Evolutionary conservation across 345 rosid genomes (phyloP).

Genomic region (Citrus glauca): DNA sequence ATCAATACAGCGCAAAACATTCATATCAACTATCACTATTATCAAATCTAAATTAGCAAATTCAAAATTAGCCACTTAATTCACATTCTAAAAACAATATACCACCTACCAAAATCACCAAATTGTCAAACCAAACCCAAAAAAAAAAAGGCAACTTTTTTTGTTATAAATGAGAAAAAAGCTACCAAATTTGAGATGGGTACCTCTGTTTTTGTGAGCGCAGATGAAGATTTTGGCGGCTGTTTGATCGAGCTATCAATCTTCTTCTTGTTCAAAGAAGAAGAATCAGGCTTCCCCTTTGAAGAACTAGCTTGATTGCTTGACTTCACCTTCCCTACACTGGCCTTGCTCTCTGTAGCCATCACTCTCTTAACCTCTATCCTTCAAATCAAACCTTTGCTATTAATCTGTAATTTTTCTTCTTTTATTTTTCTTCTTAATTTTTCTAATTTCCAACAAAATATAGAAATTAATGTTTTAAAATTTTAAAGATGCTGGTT

Average conservation of each 20-base stretch:
- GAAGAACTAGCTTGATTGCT: conserved; percentile 47
- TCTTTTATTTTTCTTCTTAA: no score
- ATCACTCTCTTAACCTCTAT: conserved; percentile 13
- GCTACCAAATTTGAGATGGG: conserved; percentile 8
- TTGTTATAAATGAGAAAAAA: not conserved
- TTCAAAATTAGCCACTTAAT: not conserved
- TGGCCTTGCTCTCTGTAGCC: conserved; percentile 51
- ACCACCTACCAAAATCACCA: conserved; percentile 10
- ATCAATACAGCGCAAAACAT: conserved; percentile 5
- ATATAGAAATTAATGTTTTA: not conserved
- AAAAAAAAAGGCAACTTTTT: not conserved
- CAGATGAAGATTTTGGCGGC: conserved; percentile 39
- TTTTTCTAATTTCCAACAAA: not conserved
- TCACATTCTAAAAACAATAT: not conserved
- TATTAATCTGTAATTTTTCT: not conserved
- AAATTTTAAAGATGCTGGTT: not conserved
- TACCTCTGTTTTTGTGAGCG: conserved; percentile 55
- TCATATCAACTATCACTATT: not conserved
- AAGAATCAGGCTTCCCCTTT: conserved; percentile 27
- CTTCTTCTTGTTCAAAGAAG: conserved; percentile 48
- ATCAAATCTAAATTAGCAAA: conserved; percentile 7
- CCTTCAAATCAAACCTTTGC: not conserved
- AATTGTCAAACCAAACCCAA: not conserved
- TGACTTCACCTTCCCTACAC: conserved; percentile 39
- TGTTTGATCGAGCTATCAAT: conserved; percentile 45